A percentile compares a stretch with the other conserved stretches of the same genome.
phyloP scores from a whole-genome alignment of 805 yeast species.

The Peterozyma xylosa region DNA sequence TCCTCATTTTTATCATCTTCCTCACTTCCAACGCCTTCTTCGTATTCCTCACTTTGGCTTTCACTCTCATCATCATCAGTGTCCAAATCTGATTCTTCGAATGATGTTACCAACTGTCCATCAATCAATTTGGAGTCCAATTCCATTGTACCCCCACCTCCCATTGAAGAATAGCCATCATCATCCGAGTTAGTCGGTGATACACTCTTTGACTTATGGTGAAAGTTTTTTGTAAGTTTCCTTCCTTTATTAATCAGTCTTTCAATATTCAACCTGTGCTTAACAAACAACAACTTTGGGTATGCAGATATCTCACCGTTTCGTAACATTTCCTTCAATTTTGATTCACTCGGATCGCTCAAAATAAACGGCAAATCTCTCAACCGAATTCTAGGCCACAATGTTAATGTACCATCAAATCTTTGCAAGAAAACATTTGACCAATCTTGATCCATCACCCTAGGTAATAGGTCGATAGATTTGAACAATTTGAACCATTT shows the following conservation, averaged over 20 bases:
- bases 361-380: conserved; percentile 57
- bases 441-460: conserved; percentile 71
- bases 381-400: conserved; percentile 62
- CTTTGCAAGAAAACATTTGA: conserved; percentile 67
- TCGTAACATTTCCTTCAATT: conserved; percentile 44
- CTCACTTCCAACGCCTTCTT: conserved; percentile 4
- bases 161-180: neutral
- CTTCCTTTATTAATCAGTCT: conserved; percentile 51
- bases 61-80: conserved; percentile 4
- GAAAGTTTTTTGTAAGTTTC: conserved; percentile 15
- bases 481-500: conserved; percentile 69
- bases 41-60: conserved; percentile 1
- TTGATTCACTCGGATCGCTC: conserved; percentile 59
- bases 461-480: conserved; percentile 60
- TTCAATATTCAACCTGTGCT: conserved; percentile 59
- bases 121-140: neutral
- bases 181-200: neutral
- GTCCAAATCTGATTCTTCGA: neutral
- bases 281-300: conserved; percentile 60
- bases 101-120: neutral
- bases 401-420: conserved; percentile 68
- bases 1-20: neutral
- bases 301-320: conserved; percentile 61
- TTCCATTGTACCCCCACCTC: neutral
- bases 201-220: neutral